Evolutionary conservation across 352 stramenopile genomes (phyloP).

Genomic region (Phytopythium boreale): DNA sequence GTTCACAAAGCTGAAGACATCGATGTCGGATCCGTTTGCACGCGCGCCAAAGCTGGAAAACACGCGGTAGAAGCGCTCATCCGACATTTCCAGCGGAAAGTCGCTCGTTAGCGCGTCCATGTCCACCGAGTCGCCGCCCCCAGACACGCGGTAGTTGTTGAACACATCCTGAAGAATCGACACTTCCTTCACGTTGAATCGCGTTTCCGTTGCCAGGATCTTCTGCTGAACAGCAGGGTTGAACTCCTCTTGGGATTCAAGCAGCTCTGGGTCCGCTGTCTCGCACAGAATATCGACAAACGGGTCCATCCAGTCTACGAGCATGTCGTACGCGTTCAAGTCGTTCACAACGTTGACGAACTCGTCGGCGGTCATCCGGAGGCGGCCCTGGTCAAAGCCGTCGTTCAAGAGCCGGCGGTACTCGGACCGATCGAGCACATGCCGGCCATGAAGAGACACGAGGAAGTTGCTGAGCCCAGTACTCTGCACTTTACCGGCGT

Average conservation of each 20-base stretch:
- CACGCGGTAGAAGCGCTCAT: constrained; percentile 70
- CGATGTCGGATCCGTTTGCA: constrained; percentile 76
- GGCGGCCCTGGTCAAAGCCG: constrained; percentile 77
- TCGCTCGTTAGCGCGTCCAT: constrained; percentile 75
- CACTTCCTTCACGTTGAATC: constrained; percentile 78
- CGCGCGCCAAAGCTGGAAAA: constrained; percentile 80
- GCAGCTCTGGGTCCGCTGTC: constrained; percentile 65
- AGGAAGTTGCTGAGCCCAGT: constrained; percentile 85
- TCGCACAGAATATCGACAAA: constrained; percentile 88
- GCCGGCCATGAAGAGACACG: constrained; percentile 71
- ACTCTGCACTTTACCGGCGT: constrained; percentile 83
- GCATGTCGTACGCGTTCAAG: constrained; percentile 46
- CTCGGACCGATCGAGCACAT: constrained; percentile 69
- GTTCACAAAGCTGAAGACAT: constrained; percentile 87
- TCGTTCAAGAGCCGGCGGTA: constrained; percentile 77
- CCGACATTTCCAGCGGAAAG: constrained; percentile 84
- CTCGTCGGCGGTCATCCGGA: constrained; percentile 67
- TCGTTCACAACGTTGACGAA: constrained; percentile 66
- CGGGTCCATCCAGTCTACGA: constrained; percentile 81
- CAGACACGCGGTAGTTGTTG: constrained; percentile 74
- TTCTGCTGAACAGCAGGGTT: constrained; percentile 88
- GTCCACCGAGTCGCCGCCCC: constrained; percentile 65
- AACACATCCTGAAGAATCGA: constrained; percentile 80
- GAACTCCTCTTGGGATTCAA: constrained; percentile 87
- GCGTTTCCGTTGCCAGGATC: constrained; percentile 81